These are phyloP conservation scores for Fistulinella cinereoalba DNA, from an alignment of 1,284 basidiomycete species.

Conservation along the genomic window DNA sequence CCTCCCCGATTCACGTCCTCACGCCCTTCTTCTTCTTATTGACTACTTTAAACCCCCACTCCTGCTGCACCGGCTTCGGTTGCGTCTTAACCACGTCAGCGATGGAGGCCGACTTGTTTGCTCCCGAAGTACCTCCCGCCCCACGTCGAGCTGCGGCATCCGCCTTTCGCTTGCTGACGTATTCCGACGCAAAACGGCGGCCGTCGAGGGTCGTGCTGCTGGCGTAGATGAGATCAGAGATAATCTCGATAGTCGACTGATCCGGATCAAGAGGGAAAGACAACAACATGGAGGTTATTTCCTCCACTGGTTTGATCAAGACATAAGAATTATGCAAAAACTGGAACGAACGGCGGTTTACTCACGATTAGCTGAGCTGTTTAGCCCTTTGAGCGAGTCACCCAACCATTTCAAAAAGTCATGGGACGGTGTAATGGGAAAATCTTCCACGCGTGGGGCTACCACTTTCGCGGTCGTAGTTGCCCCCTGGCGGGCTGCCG, in stretches of 20 bases:
- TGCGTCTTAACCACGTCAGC: conserved; percentile 88
- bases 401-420: conserved; percentile 94
- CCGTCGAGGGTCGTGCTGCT: conserved; percentile 95
- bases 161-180: conserved; percentile 80
- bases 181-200: conserved; percentile 90
- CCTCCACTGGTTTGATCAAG: conserved; percentile 64
- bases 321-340: conserved; percentile 14
- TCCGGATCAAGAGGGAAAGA: conserved; percentile 90
- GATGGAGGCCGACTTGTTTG: conserved; percentile 62
- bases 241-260: conserved; percentile 78
- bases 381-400: conserved; percentile 85
- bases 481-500: conserved; percentile 33
- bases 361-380: conserved; percentile 76
- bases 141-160: conserved; percentile 61
- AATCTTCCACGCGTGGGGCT: conserved; percentile 54
- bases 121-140: conserved; percentile 36
- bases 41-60: conserved; percentile 89
- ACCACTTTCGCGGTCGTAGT: conserved; percentile 40
- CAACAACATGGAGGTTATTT: conserved; percentile 88
- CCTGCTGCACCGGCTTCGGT: conserved; percentile 71
- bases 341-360: conserved; percentile 10
- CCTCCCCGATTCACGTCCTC: conserved; percentile 30
- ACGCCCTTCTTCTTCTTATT: conserved; percentile 92
- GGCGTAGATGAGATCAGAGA: conserved; percentile 90
- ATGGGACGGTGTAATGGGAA: conserved; percentile 64